Evolutionary conservation across 2,329 filamentous ascomycete genomes (phyloP), one percentile per base, ranked within the genome.

Genomic region (Trichoderma hamatum): DNA sequence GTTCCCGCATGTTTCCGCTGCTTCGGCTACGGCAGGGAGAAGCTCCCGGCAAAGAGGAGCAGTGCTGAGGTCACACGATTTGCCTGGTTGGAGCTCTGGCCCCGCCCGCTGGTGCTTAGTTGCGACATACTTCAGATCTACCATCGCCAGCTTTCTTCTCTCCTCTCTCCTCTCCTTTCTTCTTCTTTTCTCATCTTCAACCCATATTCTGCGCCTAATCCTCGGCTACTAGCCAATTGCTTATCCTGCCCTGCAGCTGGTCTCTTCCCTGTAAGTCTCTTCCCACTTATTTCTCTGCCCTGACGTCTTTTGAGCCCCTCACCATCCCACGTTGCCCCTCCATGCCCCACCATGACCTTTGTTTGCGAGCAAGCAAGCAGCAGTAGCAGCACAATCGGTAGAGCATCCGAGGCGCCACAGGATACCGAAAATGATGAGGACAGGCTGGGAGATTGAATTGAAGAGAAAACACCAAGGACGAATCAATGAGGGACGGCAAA

Each of bases 1-100:
- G 39, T 19, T 77, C 74, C 76, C 76, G 76, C 75, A 77, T 77
- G 75, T 78, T 78, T 74, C 76, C 76, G 76, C 75, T 32, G 49
- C 68, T 65, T 77, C 76, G 76, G 75, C 75, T 76, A 74, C 70
- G 71, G 72, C 67, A 77, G 74, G 74, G 75, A 73, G 70, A 63
- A 70, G 67, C 55, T 66, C 73, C 73, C 76, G 76, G 75, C 71
- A 76, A 75, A 55, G 36, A 56, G 63, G 63, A 66, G 63, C 51
- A 26, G 36, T 39, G 39, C 51, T 59, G 63, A 66, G 63, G 63
- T 67, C 63, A 67, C 63, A 67, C 63, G 63, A 49, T 54, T 55
- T 21, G 63, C 34, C 54, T 32, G 54, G 54, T 21, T 21, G 54
- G 54, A 43, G 63, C 51, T 49, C 3, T 32, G 36, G 67, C 60